Evolutionary conservation across 2,329 filamentous ascomycete genomes (phyloP), one percentile per base, ranked within the genome.

Genomic region (Phoma sp.): DNA sequence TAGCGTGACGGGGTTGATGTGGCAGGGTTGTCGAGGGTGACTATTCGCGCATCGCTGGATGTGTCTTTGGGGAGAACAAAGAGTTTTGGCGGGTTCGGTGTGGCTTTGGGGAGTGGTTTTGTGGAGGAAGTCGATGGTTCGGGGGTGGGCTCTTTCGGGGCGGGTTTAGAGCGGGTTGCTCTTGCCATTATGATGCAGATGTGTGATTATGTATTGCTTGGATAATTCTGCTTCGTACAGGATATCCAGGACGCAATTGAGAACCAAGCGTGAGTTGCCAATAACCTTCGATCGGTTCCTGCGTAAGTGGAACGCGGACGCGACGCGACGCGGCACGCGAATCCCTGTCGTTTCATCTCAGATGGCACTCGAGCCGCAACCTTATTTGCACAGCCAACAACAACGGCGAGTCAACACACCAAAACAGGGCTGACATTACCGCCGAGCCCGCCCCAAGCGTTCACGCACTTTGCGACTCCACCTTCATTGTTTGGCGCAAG

Each of bases 61-160:
- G 77, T 72, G 37, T 79, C 69, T 54, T 79, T 79, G 2, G 86
- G 86, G 0, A 88, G 73, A 11, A 88, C 78, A 61, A 87, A 83
- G 7, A 85, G 75, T 59, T 81, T 84, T 3, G 79, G 79, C 10
- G 79, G 78, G 54, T 77, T 77, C 2, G 66, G 48, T 39, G 72
- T 74, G 58, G 68, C 71, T 24, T 73, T 57, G 11, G 71, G 70
- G 3, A 80, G 69, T 22, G 67, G 54, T 53, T 67, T 71, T 27
- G 54, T 44, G 14, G 60, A 58, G 9, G 61, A 62, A 1, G 61
- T 29, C 29, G 57, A 33, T 27, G 62, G 55, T 46, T 72, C 71
- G 36, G 69, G 63, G 4, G 63, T 60, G 24, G 63, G 45, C 40
- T 56, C 56, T 39, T 53, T 55, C 32, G 42, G 55, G 2, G 62